A percentile compares a stretch with the other conserved stretches of the same genome.
Conservation (phyloP, 352 stramenopile species). For the Phytophthora colocasiae region DNA sequence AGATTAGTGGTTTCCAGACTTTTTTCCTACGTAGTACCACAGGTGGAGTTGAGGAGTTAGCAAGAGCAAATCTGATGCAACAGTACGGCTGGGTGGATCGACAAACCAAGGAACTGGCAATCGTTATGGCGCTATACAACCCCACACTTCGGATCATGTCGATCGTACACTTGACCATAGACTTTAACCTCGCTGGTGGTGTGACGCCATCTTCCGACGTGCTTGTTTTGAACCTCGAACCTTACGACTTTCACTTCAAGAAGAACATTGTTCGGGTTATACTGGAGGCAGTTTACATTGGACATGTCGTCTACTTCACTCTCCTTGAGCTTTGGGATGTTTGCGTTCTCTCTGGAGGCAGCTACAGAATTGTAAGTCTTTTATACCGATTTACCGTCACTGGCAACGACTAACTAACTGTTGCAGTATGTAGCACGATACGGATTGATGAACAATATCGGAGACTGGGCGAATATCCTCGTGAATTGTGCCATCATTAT, state of each 20-base stretch:
- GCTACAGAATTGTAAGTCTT: conserved; percentile 43
- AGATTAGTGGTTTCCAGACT: conserved; percentile 55
- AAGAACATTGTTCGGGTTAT: conserved; percentile 55
- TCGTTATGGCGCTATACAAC: conserved; percentile 73
- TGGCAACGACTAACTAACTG: neutral
- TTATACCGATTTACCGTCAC: too few relatives aligned
- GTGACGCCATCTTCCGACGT: conserved; percentile 52
- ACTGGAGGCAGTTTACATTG: conserved; percentile 56
- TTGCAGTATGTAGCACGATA: conserved; percentile 69
- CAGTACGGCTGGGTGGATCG: conserved; percentile 62
- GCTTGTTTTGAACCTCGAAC: conserved; percentile 69
- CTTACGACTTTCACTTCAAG: conserved; percentile 63
- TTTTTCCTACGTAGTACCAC: conserved; percentile 64
- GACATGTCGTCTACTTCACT: conserved; percentile 66
- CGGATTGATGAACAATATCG: conserved; percentile 68
- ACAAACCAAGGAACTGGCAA: conserved; percentile 62
- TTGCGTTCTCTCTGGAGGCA: conserved; percentile 67
- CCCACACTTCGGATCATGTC: conserved; percentile 68
- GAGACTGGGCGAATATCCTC: conserved; percentile 71
- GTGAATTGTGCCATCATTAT: conserved; percentile 63
- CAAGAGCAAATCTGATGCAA: conserved; percentile 45
- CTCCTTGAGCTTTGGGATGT: conserved; percentile 72
- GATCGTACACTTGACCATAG: conserved; percentile 60
- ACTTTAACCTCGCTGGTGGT: conserved; percentile 68
- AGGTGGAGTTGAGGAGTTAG: conserved; percentile 35